Percentiles rank a stretch among this genome's conserved stretches.
Evolutionary conservation across 352 stramenopile species (phyloP).

Genomic region (Phytophthora pinifolia): DNA sequence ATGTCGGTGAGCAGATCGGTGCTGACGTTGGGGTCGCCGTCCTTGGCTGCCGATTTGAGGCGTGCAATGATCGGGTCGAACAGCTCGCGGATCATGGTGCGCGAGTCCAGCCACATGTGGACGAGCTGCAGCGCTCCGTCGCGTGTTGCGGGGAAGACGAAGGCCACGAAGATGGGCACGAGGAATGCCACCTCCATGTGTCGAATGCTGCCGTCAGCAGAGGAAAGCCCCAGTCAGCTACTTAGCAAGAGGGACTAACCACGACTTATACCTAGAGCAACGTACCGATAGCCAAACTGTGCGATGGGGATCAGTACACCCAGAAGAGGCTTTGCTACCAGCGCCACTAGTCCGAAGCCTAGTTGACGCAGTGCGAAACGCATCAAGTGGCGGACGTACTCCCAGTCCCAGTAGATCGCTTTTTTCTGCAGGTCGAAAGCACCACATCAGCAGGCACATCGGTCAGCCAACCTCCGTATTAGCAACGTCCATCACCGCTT

Average conservation of each 20-base stretch:
- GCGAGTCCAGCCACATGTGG: slow-evolving; percentile 65
- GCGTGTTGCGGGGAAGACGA: slow-evolving; percentile 46
- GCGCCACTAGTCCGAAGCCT: slow-evolving; percentile 51
- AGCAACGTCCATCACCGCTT: not conserved
- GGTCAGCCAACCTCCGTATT: not conserved
- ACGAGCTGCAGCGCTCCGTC: slow-evolving; percentile 46
- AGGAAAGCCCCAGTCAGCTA: not conserved
- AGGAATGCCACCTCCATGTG: slow-evolving; percentile 70
- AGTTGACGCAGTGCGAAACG: slow-evolving; percentile 49
- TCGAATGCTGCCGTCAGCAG: slow-evolving; percentile 39
- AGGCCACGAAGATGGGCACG: slow-evolving; percentile 57
- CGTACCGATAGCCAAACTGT: slow-evolving; percentile 65
- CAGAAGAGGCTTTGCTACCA: slow-evolving; percentile 50
- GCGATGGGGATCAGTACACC: slow-evolving; percentile 52
- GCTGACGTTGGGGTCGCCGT: slow-evolving; percentile 27
- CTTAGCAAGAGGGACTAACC: slow-evolving; percentile 1
- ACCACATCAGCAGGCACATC: not conserved
- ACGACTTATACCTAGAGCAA: not conserved
- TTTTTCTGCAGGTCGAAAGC: slow-evolving; percentile 35
- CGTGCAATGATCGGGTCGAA: slow-evolving; percentile 70
- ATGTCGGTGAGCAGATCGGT: slow-evolving; percentile 37
- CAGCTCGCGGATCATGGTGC: slow-evolving; percentile 65
- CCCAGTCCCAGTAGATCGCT: slow-evolving; percentile 73
- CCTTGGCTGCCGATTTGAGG: slow-evolving; percentile 49
- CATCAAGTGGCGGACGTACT: slow-evolving; percentile 59